These are phyloP conservation scores for Prunus salicina DNA, from an alignment of 306 rosid genomes.

Conservation along the genomic window DNA sequence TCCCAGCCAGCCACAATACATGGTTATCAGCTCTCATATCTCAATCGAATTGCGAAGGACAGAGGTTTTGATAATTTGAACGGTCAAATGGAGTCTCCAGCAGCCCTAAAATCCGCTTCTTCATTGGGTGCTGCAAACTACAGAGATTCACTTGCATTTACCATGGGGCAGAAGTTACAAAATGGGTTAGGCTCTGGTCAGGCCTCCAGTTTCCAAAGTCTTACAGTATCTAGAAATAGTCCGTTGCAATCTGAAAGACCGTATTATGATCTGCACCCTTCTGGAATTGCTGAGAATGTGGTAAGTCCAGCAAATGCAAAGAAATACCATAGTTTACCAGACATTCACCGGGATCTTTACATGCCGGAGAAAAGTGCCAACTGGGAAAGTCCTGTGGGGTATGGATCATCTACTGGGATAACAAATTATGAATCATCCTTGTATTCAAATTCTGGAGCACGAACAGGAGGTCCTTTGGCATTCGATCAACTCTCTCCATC, in stretches of 20 bases:
- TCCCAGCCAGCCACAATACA: conserved; percentile 82
- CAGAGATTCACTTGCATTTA: conserved; percentile 56
- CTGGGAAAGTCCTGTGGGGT: conserved; percentile 52
- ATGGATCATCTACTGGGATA: conserved; percentile 47
- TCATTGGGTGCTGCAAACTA: conserved; percentile 50
- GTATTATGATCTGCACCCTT: conserved; percentile 39
- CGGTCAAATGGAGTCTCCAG: conserved; percentile 43
- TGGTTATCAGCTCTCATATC: conserved; percentile 69
- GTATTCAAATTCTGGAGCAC: conserved; percentile 47
- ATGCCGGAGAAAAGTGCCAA: conserved; percentile 47
- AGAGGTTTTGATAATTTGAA: conserved; percentile 49
- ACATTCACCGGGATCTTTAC: conserved; percentile 55
- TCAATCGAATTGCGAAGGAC: conserved; percentile 46
- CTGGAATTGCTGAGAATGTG: conserved; percentile 51
- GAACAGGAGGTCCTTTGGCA: conserved; percentile 57
- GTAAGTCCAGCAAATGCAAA: conserved; percentile 55
- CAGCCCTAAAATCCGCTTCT: conserved; percentile 41
- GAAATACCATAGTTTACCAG: conserved; percentile 88
- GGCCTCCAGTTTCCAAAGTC: conserved; percentile 55
- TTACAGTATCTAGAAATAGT: conserved; percentile 46
- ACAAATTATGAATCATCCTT: conserved; percentile 34
- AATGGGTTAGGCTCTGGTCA: conserved; percentile 56
- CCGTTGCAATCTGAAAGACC: conserved; percentile 58
- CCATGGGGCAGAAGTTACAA: conserved; percentile 62
- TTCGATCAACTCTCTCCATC: conserved; percentile 79